phyloP scores from a whole-genome alignment of 2,329 filamentous ascomycete species.

The Pseudopithomyces chartarum region DNA sequence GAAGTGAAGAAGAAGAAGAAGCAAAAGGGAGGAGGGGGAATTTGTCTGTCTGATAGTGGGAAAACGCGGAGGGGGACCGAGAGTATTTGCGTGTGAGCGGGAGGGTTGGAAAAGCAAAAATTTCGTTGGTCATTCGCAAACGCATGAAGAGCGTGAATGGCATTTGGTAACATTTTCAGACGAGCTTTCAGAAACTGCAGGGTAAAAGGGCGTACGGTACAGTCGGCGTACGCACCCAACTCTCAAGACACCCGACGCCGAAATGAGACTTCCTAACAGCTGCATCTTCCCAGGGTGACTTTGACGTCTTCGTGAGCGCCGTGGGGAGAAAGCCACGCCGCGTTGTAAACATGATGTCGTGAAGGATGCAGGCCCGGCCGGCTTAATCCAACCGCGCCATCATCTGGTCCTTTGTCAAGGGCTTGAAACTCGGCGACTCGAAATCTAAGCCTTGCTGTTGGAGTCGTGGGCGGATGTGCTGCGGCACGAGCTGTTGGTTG shows the following conservation, averaged over 20 bases:
- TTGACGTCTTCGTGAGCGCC: slow-evolving; percentile 37
- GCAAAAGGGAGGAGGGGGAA: too few species aligned
- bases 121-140: slow-evolving; percentile 41
- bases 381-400: slow-evolving; percentile 89
- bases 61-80: too few species aligned
- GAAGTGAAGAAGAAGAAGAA: too few species aligned
- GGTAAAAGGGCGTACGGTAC: slow-evolving; percentile 40
- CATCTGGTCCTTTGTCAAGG: slow-evolving; percentile 93
- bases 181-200: slow-evolving; percentile 45
- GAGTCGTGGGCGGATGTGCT: slow-evolving; percentile 77
- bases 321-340: slow-evolving; percentile 41
- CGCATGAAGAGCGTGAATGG: slow-evolving; percentile 41
- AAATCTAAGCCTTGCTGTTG: slow-evolving; percentile 83
- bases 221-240: slow-evolving; percentile 39
- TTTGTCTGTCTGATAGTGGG: too few species aligned
- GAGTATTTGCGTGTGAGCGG: too few species aligned
- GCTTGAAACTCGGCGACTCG: slow-evolving; percentile 78
- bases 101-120: slow-evolving; percentile 42
- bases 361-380: slow-evolving; percentile 35
- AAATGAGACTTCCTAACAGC: slow-evolving; percentile 40
- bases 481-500: slow-evolving; percentile 85
- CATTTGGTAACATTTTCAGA: slow-evolving; percentile 43
- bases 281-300: slow-evolving; percentile 38
- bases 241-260: slow-evolving; percentile 41
- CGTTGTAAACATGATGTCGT: slow-evolving; percentile 48